Conservation (phyloP, 1,139 yeast species). For the Chernovozyma sophiae-reginae region DNA sequence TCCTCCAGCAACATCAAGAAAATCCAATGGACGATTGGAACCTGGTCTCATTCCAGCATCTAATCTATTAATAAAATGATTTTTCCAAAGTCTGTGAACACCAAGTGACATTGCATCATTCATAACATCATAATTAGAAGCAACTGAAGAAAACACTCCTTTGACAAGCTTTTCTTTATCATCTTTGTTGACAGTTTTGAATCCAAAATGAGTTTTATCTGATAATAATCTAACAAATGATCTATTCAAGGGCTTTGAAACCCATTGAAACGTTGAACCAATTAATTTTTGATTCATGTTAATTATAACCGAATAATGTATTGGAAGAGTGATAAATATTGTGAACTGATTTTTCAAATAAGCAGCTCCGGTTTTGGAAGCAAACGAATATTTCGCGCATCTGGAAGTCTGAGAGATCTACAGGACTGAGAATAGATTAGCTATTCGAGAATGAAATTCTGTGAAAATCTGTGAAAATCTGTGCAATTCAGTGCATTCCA, state of each 20-base stretch:
- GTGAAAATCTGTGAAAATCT: too few species aligned
- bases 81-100: slow-evolving; percentile 91
- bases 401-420: too few species aligned
- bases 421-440: too few species aligned
- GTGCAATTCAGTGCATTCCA: too few species aligned
- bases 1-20: slow-evolving; percentile 97
- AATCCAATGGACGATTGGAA: slow-evolving; percentile 68
- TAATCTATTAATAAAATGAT: slow-evolving; percentile 77
- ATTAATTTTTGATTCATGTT: slow-evolving; percentile 1
- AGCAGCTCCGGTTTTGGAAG: too few species aligned
- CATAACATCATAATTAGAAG: slow-evolving; percentile 92
- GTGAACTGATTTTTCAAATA: too few species aligned
- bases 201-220: slow-evolving; percentile 87
- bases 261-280: neutral
- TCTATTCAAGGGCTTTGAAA: neutral
- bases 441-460: too few species aligned
- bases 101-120: slow-evolving; percentile 98
- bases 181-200: slow-evolving; percentile 71
- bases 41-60: slow-evolving; percentile 96
- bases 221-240: slow-evolving; percentile 2
- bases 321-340: too few species aligned
- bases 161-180: slow-evolving; percentile 87
- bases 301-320: too few species aligned
- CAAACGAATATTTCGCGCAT: too few species aligned
- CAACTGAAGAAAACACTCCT: slow-evolving; percentile 90